phyloP scores from a whole-genome alignment of 2,329 filamentous ascomycete species.

The Scleromitrula shiraiana region DNA sequence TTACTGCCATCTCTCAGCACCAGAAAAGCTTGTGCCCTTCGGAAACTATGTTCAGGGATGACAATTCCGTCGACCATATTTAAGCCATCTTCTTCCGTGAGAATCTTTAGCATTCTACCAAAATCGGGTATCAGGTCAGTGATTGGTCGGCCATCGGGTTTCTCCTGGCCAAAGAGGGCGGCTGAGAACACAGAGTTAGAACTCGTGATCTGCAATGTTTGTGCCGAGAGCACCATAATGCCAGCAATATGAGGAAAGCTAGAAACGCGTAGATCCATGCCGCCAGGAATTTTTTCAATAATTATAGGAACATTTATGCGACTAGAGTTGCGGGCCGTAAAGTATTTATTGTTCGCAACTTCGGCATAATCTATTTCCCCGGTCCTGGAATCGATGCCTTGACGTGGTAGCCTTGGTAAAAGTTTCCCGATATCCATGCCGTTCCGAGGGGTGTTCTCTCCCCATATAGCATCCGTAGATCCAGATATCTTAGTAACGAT shows the following conservation, averaged over 20 bases:
- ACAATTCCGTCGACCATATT: constrained; percentile 88
- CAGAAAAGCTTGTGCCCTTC: constrained; percentile 76
- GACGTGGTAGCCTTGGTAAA: constrained; percentile 73
- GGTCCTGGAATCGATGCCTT: constrained; percentile 60
- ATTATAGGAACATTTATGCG: constrained; percentile 78
- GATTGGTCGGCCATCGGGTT: constrained; percentile 72
- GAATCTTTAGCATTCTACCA: constrained; percentile 69
- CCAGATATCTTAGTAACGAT: constrained; percentile 62
- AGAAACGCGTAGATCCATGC: constrained; percentile 72
- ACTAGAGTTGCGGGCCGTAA: constrained; percentile 73
- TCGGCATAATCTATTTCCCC: constrained; percentile 73
- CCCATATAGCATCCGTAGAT: constrained; percentile 83
- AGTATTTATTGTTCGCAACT: constrained; percentile 65
- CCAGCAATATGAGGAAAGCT: constrained; percentile 97
- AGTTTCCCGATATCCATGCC: constrained; percentile 72
- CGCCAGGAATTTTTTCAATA: constrained; percentile 62
- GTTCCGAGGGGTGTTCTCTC: constrained; percentile 54
- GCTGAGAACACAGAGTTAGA: constrained; percentile 93
- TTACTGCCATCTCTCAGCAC: constrained; percentile 75
- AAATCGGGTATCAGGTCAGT: constrained; percentile 80
- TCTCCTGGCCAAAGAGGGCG: constrained; percentile 82
- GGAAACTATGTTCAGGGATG: constrained; percentile 91
- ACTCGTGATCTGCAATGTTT: constrained; percentile 72
- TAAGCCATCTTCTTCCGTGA: constrained; percentile 82
- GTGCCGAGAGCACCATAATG: constrained; percentile 84